Conservation (phyloP, 73 alveolate genomes). For the Paramecium sonneborni region DNA sequence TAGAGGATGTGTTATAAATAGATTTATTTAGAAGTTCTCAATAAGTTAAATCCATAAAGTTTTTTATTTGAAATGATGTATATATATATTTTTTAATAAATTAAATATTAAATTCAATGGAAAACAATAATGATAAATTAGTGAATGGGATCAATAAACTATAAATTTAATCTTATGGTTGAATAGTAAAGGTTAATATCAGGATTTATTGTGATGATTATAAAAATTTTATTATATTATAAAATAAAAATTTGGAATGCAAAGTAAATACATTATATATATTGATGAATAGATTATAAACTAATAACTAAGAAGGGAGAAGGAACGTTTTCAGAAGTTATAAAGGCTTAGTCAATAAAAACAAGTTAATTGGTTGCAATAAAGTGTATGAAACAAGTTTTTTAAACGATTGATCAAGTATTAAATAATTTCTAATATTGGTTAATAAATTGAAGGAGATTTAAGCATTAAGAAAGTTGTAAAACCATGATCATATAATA, state of each 20-base stretch:
- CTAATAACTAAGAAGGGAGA: slow-evolving; percentile 88
- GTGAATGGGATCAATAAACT: no score
- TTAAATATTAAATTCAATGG: no score
- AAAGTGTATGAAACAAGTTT: slow-evolving; percentile 91
- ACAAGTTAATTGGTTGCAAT: slow-evolving; percentile 94
- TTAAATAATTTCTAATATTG: slow-evolving; percentile 39
- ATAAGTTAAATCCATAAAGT: no score
- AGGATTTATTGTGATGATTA: not conserved
- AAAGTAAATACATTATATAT: not conserved
- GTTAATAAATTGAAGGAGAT: slow-evolving; percentile 75
- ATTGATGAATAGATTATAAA: slow-evolving; percentile 69
- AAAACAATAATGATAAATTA: no score
- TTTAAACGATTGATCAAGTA: slow-evolving; percentile 88
- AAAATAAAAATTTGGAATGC: not conserved
- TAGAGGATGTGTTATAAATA: no score
- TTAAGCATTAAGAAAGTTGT: slow-evolving; percentile 94
- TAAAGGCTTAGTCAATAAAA: slow-evolving; percentile 94
- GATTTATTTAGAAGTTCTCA: no score
- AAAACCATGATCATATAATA: slow-evolving; percentile 96
- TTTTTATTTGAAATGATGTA: no score
- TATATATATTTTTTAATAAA: no score
- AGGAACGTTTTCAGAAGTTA: slow-evolving; percentile 98
- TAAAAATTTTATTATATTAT: not conserved
- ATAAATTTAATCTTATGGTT: no score
- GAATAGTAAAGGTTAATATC: not conserved